phyloP scores from a whole-genome alignment of 2,329 filamentous ascomycete genomes.

The Fusarium armeniacum region DNA sequence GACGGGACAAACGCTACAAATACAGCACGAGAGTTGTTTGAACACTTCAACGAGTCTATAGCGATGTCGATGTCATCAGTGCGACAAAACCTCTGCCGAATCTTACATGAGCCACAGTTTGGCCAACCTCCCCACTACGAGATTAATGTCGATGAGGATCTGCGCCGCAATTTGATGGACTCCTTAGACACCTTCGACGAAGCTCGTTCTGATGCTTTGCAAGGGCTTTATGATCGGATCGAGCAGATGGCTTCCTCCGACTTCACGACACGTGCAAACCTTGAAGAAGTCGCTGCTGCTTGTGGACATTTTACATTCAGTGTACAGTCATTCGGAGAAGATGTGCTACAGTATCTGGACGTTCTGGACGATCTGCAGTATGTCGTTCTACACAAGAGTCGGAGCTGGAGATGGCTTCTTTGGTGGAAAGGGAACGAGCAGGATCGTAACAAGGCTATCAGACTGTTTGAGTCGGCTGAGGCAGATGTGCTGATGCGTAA shows the following conservation, averaged over 20 bases:
- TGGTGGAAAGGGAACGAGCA: conserved; percentile 71
- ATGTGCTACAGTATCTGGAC: conserved; percentile 84
- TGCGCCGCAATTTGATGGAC: conserved; percentile 84
- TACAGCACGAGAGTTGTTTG: conserved; percentile 32
- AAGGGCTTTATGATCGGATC: conserved; percentile 83
- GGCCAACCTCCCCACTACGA: conserved; percentile 59
- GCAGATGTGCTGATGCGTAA: conserved; percentile 37
- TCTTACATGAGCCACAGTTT: conserved; percentile 48
- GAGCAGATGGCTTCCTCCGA: conserved; percentile 69
- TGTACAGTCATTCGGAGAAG: conserved; percentile 88
- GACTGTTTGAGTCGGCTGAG: conserved; percentile 58
- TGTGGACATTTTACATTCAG: conserved; percentile 97
- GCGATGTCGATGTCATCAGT: conserved; percentile 36
- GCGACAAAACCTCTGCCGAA: conserved; percentile 29
- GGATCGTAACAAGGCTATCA: conserved; percentile 37
- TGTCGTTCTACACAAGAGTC: conserved; percentile 70
- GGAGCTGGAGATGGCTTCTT: conserved; percentile 85
- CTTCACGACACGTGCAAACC: conserved; percentile 79
- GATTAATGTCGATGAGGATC: conserved; percentile 76
- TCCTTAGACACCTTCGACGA: conserved; percentile 93
- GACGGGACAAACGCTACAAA: neutral
- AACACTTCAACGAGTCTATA: conserved; percentile 39
- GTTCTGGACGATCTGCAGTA: conserved; percentile 88
- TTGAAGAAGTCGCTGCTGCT: conserved; percentile 94
- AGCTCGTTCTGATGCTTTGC: conserved; percentile 85